Evolutionary conservation across 2,329 filamentous ascomycete species (phyloP), one percentile per base, ranked within the genome.

Genomic region (Purpureocillium takamizusanense): DNA sequence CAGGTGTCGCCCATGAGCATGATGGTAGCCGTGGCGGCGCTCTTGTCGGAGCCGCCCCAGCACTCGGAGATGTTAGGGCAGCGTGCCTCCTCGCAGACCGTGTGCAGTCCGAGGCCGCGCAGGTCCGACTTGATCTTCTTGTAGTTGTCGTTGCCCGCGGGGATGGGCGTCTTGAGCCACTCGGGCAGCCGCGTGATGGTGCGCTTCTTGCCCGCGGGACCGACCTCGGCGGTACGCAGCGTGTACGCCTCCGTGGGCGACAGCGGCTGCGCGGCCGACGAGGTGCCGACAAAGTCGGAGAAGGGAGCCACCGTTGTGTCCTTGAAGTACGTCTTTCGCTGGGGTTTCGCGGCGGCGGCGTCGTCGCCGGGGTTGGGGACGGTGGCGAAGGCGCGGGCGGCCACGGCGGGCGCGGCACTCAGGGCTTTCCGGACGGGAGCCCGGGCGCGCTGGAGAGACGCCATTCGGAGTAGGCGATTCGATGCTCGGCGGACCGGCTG

Each of bases 1-100:
- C 92, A 98, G 8, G 90, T 97, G 61, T 98, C 92, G 47, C 92
- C 92, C 89, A 97, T 97, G 35, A 98, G 69, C 92, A 98, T 98
- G 62, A 98, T 97, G 10, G 92, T 98, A 3, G 92, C 92, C 25
- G 92, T 98, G 4, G 92, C 92, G 18, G 87, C 83, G 48, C 79
- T 82, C 68, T 95, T 95, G 60, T 83, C 78, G 56, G 73, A 79
- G 27, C 92, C 92, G 44, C 92, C 92, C 92, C 92, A 98, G 69
- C 92, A 98, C 60, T 97, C 90, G 46, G 84, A 88, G 44, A 98
- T 95, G 63, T 98, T 98, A 44, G 92, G 92, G 63, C 92, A 98
- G 48, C 88, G 79, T 2, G 92, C 92, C 67, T 98, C 92, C 66
- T 98, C 92, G 63, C 92, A 98, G 13, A 98, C 92, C 4, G 92